These are phyloP conservation scores for Claviceps sp. DNA, from an alignment of 2,329 filamentous ascomycete species.

Conservation along the genomic window DNA sequence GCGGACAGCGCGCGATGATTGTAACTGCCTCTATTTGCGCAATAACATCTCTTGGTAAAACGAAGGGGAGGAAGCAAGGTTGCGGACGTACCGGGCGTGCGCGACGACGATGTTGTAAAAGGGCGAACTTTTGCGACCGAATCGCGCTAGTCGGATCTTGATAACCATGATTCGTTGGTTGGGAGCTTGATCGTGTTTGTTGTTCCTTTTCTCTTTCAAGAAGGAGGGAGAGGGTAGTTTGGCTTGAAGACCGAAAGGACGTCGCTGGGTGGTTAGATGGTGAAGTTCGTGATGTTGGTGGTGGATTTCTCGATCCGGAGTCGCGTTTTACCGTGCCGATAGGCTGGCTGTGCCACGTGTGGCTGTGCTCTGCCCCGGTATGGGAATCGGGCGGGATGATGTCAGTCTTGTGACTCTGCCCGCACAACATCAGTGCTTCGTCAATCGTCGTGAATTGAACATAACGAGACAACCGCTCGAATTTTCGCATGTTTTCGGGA, in stretches of 20 bases:
- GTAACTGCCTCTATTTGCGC: neutral
- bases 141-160: constrained; percentile 85
- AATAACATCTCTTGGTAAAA: neutral
- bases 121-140: constrained; percentile 75
- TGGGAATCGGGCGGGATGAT: neutral
- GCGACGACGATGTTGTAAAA: constrained; percentile 97
- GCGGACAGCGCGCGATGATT: neutral
- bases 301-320: constrained; percentile 15
- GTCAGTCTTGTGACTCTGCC: neutral
- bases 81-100: constrained; percentile 58
- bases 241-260: neutral
- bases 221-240: constrained; percentile 1
- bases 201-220: neutral
- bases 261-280: no score
- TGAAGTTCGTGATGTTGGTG: neutral
- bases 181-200: neutral
- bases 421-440: neutral
- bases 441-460: neutral
- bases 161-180: constrained; percentile 56
- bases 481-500: no score
- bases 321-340: constrained; percentile 23
- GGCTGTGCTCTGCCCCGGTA: neutral
- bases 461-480: neutral
- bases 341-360: constrained; percentile 6
- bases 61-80: neutral